These are phyloP conservation scores for Pleurotus citrinopileatus DNA, from an alignment of 768 basidiomycete genomes.

Conservation along the genomic window DNA sequence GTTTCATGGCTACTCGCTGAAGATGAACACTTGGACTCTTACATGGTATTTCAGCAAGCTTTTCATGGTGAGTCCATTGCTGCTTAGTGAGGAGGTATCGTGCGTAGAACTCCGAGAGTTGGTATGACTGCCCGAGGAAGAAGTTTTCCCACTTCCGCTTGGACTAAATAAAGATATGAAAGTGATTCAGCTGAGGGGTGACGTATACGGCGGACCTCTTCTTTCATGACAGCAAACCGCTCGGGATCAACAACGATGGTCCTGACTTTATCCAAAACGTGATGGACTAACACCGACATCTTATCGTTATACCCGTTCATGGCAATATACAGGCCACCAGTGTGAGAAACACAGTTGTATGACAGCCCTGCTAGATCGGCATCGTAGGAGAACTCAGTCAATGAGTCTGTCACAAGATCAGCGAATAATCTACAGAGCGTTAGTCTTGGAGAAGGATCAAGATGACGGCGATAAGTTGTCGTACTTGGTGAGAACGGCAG, in stretches of 20 bases:
- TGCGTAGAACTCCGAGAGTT: slow-evolving; percentile 72
- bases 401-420: slow-evolving; percentile 83
- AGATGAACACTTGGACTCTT: slow-evolving; percentile 35
- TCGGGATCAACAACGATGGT: slow-evolving; percentile 62
- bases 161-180: slow-evolving; percentile 38
- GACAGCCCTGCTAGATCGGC: slow-evolving; percentile 87
- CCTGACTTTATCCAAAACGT: slow-evolving; percentile 69
- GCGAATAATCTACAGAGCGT: slow-evolving; percentile 59
- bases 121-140: slow-evolving; percentile 79
- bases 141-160: slow-evolving; percentile 84
- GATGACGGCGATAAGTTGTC: background rate
- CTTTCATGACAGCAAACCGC: slow-evolving; percentile 78
- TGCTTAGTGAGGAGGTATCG: slow-evolving; percentile 68
- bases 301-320: slow-evolving; percentile 93
- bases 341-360: slow-evolving; percentile 63
- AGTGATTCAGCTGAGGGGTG: background rate
- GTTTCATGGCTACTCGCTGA: background rate
- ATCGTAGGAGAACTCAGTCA: slow-evolving; percentile 90
- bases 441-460: slow-evolving; percentile 4
- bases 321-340: slow-evolving; percentile 63
- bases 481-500: slow-evolving; percentile 61
- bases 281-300: slow-evolving; percentile 65
- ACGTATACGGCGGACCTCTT: slow-evolving; percentile 54
- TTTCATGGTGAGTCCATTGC: slow-evolving; percentile 77
- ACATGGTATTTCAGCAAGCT: slow-evolving; percentile 73